Base-by-base conservation (phyloP, 768 basidiomycete species). In the Mycena amicta region DNA sequence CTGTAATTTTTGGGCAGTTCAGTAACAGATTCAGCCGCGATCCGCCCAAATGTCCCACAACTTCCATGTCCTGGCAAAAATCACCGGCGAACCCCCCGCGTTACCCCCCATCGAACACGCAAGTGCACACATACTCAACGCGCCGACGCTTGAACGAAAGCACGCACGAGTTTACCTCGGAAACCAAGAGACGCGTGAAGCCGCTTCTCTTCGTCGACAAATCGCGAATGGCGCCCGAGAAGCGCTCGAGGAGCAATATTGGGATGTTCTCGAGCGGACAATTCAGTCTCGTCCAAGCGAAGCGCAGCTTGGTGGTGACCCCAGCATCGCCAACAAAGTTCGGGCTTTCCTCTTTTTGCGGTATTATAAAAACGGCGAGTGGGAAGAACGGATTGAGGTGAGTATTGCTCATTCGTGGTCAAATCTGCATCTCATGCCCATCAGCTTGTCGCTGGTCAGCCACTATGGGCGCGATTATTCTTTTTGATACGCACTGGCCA, bases 381-480 rank as follows among this genome's bases (percentile, higher is more conserved):
- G 95, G 92, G 87, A 90, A 50, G 91, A 91, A 56, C 80, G 87
- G 53, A 87, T 97, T 58, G 95, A 98, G 83, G 93, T 93, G 28
- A 18, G 83, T 70, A 8, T 23, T 16, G n/a, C 49, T 18, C 37
- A 41, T 31, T 20, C 28, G 30, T 22, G 30, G 45, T 20, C 43
- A 27, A 28, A 20, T 1, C 18, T 28, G 18, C 11, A 11, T 41
- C 63, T 15, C 64, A 29, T 26, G 20, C 53, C 22, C 46, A 30
- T 53, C 56, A 95, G 91, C 76, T 94, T 57, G 85, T 96, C 23
- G 87, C 90, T 55, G 90, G 91, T 11, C 89, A 90, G 66, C 93
- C 95, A 1, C 65, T 98, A 13, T 99, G 95, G 94, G 96, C 95
- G 11, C 88, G 92, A 56, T 70, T 95, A n/a, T 98, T 92, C 74